phyloP scores from a whole-genome alignment of 2,329 filamentous ascomycete genomes.

The Cyphellophora europaea region DNA sequence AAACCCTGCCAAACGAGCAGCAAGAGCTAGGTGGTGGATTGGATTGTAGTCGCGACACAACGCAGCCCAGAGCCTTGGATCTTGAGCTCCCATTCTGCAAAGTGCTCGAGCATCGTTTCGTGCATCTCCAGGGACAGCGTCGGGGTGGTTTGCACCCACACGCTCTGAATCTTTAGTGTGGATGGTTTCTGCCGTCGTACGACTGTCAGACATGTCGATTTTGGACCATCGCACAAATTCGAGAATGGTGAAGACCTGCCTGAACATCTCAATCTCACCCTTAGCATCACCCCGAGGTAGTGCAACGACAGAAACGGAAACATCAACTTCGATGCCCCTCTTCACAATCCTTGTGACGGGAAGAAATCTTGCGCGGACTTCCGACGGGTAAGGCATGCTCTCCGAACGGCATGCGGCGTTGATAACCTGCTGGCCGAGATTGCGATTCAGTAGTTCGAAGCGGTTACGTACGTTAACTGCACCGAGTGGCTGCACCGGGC shows the following conservation, averaged over 20 bases:
- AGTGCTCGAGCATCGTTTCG: too few relatives aligned
- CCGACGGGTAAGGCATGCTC: not conserved
- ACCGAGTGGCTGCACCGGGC: slow-evolving; percentile 7
- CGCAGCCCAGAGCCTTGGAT: too few relatives aligned
- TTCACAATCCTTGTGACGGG: slow-evolving; percentile 6
- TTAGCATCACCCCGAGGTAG: slow-evolving; percentile 1
- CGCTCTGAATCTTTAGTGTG: too few relatives aligned
- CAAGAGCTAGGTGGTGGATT: too few relatives aligned
- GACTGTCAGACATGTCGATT: too few relatives aligned
- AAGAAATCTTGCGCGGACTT: slow-evolving; percentile 2
- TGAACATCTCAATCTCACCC: slow-evolving; percentile 1
- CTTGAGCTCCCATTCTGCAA: too few relatives aligned
- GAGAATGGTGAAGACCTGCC: slow-evolving; percentile 12
- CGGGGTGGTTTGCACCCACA: too few relatives aligned
- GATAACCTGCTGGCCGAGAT: too few relatives aligned
- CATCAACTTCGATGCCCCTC: slow-evolving; percentile 11
- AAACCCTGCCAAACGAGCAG: too few relatives aligned
- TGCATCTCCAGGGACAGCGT: too few relatives aligned
- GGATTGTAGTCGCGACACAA: too few relatives aligned
- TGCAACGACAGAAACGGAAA: slow-evolving; percentile 5
- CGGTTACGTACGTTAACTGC: slow-evolving; percentile 12
- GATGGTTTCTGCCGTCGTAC: too few relatives aligned
- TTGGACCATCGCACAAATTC: slow-evolving; percentile 6
- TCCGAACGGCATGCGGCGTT: slow-evolving; percentile 3
- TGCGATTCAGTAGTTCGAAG: slow-evolving; percentile 9